These are phyloP conservation scores for Penicillium maclennaniae DNA, from an alignment of 495 filamentous ascomycete genomes.

Conservation along the genomic window DNA sequence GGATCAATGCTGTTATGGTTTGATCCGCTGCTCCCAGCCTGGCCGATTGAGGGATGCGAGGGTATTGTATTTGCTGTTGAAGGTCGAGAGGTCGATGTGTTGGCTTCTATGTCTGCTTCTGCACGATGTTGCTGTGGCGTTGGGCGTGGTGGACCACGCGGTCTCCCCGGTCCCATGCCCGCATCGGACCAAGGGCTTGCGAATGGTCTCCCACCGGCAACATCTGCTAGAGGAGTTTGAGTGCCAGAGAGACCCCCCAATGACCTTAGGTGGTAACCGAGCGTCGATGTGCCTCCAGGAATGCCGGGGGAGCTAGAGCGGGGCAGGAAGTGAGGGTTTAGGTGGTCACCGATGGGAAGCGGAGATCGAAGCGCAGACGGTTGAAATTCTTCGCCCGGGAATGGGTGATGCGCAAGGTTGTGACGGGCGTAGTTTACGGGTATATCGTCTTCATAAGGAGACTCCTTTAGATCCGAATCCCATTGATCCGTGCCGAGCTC, in stretches of 20 bases:
- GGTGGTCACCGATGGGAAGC: constrained; percentile 44
- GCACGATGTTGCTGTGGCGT: constrained; percentile 12
- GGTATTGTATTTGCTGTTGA: constrained; percentile 41
- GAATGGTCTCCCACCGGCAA: constrained; percentile 65
- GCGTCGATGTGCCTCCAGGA: constrained; percentile 79
- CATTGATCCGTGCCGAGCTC: constrained; percentile 31
- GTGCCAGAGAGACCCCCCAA: constrained; percentile 72
- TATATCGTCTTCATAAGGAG: constrained; percentile 36
- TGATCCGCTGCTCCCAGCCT: constrained; percentile 26
- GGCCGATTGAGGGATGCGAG: constrained; percentile 30
- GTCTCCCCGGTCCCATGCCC: constrained; percentile 19
- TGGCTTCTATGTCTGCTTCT: constrained; percentile 34
- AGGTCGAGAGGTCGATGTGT: constrained; percentile 39
- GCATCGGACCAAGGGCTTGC: constrained; percentile 49
- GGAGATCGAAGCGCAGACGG: constrained; percentile 41
- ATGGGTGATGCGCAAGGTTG: constrained; percentile 24
- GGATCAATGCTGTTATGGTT: constrained; percentile 20
- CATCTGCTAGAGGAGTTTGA: constrained; percentile 81
- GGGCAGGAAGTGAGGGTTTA: constrained; percentile 59
- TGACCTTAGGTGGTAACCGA: constrained; percentile 83
- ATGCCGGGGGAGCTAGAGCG: constrained; percentile 72
- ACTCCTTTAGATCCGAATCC: constrained; percentile 23
- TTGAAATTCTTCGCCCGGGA: constrained; percentile 27
- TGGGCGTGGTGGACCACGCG: constrained; percentile 10
- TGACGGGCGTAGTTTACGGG: constrained; percentile 21